Base-by-base conservation (phyloP, 257 asterid genomes). In the Asclepias syriaca region DNA sequence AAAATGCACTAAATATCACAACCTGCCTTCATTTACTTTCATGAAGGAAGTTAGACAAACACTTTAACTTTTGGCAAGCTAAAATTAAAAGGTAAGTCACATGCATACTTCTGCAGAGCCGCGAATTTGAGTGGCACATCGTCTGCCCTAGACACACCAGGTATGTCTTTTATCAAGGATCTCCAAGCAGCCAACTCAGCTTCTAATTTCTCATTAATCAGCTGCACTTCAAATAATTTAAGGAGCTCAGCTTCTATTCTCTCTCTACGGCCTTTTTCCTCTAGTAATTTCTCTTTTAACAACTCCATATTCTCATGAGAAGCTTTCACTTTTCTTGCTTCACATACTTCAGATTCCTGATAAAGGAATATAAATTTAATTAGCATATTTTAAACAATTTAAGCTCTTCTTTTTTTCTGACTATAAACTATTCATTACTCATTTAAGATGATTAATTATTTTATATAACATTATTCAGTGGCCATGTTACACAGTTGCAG, bases 281-380 rank as follows among this genome's bases (percentile, higher is more conserved):
- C 99, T 51, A 79, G 77, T 77, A 95, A 75, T 65, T 92, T 95
- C 79, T 90, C 97, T 90, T 92, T 95, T 87, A 95, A 80, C 56
- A 95, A 73, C 75, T 82, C 86, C 43, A 88, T 57, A 72, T 86
- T 87, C 77, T 85, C 95, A 80, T 83, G 95, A 79, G 96, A 87
- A 63, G 97, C 82, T 82, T 85, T 92, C 27, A 95, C 75, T 79
- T 83, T 91, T 79, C 91, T 91, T 63, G 98, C 98, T 81, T 88
- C 98, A 53, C 71, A 85, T 76, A 95, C 96, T 77, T 95, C 99
- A 87, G 90, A 77, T 82, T 95, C 99, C 99, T 92, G 86, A 77
- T 70, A 63, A 79, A 71, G 70, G 68, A 75, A 77, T 57, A 40
- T 39, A 60, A 59, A 71, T 70, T 27, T 10, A 72, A 51, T 48